Base-by-base conservation (phyloP, 2,329 filamentous ascomycete species). In the Scedosporium aurantiacum region DNA sequence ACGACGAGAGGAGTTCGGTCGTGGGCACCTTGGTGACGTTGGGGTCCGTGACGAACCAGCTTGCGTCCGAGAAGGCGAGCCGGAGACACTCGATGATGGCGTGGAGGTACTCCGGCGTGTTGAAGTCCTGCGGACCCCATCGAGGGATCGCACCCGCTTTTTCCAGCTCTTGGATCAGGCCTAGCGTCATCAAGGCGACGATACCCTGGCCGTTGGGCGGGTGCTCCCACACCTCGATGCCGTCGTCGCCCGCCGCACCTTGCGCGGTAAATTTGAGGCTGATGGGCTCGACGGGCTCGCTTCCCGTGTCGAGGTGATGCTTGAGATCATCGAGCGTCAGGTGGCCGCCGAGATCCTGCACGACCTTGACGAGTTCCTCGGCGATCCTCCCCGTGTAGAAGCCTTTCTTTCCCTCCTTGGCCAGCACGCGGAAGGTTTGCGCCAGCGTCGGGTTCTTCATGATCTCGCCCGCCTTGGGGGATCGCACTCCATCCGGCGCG, bases 201-300 rank as follows among this genome's bases (percentile, higher is more conserved):
- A 97, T 92, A 1, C 94, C 94, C 74, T 97, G 94, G 0, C 94
- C 92, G 68, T 97, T 97, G 7, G 94, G 94, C 41, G 93, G 92
- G 70, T 97, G 93, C 70, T 99, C 94, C 93, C 93, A 97, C 0
- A 99, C 78, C 69, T 96, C 86, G 50, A 97, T 81, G 18, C 61
- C 60, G 8, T 85, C 85, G 12, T 73, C 65, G 5, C 65, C 64
- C 2, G 64, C 64, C 0, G 76, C 71, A 2, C 76, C 77, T 67
- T 91, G 88, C 7, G 88, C 87, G 0, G 78, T 81, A 73, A 92
- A 93, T 63, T 87, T 85, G 58, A 97, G 79, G 0, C 89, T 92
- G 66, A 97, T 94, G 16, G 94, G 85, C 27, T 93, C 86, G 0
- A 91, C 87, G n/a, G 87, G 80, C 72, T 97, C 90, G 60, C 84